These are phyloP conservation scores for Quillaja saponaria DNA, from an alignment of 306 rosid species.

Conservation along the genomic window DNA sequence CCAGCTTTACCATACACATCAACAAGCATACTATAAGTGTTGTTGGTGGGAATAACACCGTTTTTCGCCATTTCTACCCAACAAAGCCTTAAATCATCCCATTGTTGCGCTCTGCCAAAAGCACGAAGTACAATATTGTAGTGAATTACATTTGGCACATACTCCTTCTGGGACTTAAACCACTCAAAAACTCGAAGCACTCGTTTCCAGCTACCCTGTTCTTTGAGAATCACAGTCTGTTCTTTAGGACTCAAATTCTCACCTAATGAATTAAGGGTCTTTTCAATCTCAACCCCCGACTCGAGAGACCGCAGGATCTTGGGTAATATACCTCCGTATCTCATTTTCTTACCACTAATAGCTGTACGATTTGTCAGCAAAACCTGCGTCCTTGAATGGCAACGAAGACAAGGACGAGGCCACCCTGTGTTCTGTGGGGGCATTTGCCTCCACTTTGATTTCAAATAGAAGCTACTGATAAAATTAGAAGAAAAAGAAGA, in stretches of 20 bases:
- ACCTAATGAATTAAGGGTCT: conserved; percentile 45
- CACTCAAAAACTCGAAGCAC: conserved; percentile 62
- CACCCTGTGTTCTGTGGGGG: conserved; percentile 5
- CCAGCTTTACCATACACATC: conserved; percentile 88
- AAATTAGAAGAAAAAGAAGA: conserved; percentile 15
- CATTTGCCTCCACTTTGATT: conserved; percentile 18
- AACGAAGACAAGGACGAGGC: conserved; percentile 28
- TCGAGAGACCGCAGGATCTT: conserved; percentile 52
- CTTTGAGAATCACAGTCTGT: conserved; percentile 68
- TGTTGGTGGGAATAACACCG: conserved; percentile 58
- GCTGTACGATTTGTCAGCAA: conserved; percentile 35
- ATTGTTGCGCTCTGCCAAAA: conserved; percentile 72
- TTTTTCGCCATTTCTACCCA: conserved; percentile 83
- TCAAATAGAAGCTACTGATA: conserved; percentile 9
- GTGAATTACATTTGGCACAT: conserved; percentile 78
- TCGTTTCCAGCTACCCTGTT: conserved; percentile 65
- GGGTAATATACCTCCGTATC: conserved; percentile 52
- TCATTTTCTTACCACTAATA: conserved; percentile 42
- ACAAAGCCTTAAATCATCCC: conserved; percentile 76
- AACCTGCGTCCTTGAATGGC: conserved; percentile 43
- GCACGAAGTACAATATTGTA: conserved; percentile 78
- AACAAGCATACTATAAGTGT: conserved; percentile 79
- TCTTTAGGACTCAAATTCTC: conserved; percentile 53
- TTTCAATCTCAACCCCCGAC: conserved; percentile 39
- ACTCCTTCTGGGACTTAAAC: conserved; percentile 61